Percentiles rank a stretch among this genome's conserved stretches.
phyloP scores from a whole-genome alignment of 2,329 filamentous ascomycete species.

The Alternaria triticina region DNA sequence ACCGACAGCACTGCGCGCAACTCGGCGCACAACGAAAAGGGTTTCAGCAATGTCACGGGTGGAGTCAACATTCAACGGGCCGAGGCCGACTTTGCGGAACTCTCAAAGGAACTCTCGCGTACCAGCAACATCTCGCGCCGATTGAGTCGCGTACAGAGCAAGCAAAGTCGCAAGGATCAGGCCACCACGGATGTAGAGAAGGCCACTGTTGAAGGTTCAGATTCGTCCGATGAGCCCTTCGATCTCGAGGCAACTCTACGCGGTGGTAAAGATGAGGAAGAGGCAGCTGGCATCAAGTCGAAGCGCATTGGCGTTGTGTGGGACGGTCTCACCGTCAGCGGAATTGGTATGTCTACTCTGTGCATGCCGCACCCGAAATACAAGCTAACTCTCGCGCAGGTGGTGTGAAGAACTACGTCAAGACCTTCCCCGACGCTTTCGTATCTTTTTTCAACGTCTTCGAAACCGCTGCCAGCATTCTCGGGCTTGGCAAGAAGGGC shows the following conservation, averaged over 20 bases:
- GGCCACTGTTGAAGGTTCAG: conserved; percentile 41
- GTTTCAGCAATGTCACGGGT: conserved; percentile 16
- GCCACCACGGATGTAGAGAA: conserved; percentile 65
- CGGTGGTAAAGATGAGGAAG: conserved; percentile 73
- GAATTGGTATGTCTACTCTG: conserved; percentile 59
- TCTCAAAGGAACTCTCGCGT: conserved; percentile 58
- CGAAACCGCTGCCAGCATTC: conserved; percentile 66
- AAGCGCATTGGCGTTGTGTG: conserved; percentile 78
- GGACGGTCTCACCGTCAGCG: conserved; percentile 77
- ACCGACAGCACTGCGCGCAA: conserved; percentile 29
- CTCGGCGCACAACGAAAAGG: conserved; percentile 28
- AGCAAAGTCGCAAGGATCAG: conserved; percentile 48
- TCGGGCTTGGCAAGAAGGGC: conserved; percentile 72
- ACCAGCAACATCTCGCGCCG: conserved; percentile 47
- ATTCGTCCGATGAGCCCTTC: conserved; percentile 61
- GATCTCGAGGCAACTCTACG: conserved; percentile 77
- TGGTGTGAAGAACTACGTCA: conserved; percentile 73
- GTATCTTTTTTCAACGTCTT: conserved; percentile 78
- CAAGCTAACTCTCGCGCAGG: conserved; percentile 11
- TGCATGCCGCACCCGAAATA: background rate
- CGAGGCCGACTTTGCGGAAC: conserved; percentile 72
- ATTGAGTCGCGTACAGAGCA: conserved; percentile 55
- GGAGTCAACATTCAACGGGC: conserved; percentile 69
- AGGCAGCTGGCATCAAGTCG: conserved; percentile 77
- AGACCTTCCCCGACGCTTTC: conserved; percentile 79